Percentiles rank a stretch among this genome's conserved stretches.
phyloP scores from a whole-genome alignment of 331 rosid species.

The Malus hybrid region DNA sequence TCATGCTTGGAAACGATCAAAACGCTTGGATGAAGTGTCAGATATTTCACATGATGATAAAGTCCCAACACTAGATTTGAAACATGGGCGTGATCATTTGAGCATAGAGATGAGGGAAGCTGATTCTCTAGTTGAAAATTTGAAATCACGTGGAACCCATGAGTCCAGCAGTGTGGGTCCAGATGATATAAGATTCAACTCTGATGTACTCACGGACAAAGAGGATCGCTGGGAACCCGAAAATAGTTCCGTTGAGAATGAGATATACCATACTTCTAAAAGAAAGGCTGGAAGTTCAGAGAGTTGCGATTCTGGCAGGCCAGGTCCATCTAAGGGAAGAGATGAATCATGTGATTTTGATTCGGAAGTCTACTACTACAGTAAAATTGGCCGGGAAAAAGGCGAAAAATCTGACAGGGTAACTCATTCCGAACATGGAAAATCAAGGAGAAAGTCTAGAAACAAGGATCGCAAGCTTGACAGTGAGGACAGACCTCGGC shows the following conservation, averaged over 20 bases:
- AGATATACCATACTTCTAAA: neutral
- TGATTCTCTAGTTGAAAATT: neutral
- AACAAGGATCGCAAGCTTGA: neutral
- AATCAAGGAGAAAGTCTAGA: neutral
- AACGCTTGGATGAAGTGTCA: no score
- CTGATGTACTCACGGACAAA: neutral
- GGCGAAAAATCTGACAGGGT: neutral
- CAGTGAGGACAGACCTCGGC: neutral
- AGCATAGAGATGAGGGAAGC: neutral
- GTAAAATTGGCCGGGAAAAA: no score
- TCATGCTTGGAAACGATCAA: no score
- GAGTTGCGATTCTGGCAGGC: neutral
- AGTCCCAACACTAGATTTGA: no score
- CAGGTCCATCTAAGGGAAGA: neutral
- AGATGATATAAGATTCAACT: neutral
- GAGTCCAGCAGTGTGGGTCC: slow-evolving; percentile 12
- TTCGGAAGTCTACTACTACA: neutral
- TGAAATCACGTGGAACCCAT: slow-evolving; percentile 5
- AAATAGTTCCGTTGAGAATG: neutral
- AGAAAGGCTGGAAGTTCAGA: neutral
- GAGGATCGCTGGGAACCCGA: slow-evolving; percentile 25
- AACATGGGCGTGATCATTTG: neutral
- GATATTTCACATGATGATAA: no score
- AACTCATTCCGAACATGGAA: neutral
- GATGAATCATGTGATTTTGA: neutral